Evolutionary conservation across 305 asterid genomes (phyloP), one percentile per base, ranked within the genome.

Genomic region (Lippia alba): DNA sequence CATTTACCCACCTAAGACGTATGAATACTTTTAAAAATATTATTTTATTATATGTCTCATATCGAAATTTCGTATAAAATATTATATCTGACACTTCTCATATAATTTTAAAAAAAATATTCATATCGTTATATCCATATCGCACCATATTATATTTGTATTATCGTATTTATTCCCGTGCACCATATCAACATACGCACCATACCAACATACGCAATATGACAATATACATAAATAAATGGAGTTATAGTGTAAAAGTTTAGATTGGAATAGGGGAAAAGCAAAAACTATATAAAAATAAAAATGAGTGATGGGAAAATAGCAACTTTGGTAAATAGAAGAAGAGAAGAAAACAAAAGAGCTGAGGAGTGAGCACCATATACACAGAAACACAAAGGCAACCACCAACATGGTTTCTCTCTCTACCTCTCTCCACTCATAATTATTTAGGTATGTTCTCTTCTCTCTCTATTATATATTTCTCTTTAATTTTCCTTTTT

Each of bases 291-390:
- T 64, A 15, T 14, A 15, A 19, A n/a, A 15, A 40, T 15, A 48
- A n/a, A 56, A 54, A 11, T 46, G 60, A 34, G 76, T 70, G 74
- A 69, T 68, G 77, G 54, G 41, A 73, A 69, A 72, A 76, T 74
- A 72, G 71, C 64, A 65, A 72, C 12, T 49, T 76, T 57, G 72
- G 57, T 14, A 56, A 64, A 68, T 53, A 56, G 51, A 19, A 56
- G 30, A 72, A 75, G 32, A 69, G 64, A 69, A 64, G 74, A 68
- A 72, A 78, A 75, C 79, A 72, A 81, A 75, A 69, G 80, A 81
- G 83, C 81, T 81, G 82, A 78, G 85, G 80, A 69, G 79, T 62
- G 76, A 79, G 80, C 70, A 78, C 83, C 81, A 69, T 55, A 69
- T 55, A 68, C 79, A 78, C 76, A 75, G 76, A 77, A 71, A 71